phyloP scores from a whole-genome alignment of 2,329 filamentous ascomycete genomes.

The Fusarium oxysporum region DNA sequence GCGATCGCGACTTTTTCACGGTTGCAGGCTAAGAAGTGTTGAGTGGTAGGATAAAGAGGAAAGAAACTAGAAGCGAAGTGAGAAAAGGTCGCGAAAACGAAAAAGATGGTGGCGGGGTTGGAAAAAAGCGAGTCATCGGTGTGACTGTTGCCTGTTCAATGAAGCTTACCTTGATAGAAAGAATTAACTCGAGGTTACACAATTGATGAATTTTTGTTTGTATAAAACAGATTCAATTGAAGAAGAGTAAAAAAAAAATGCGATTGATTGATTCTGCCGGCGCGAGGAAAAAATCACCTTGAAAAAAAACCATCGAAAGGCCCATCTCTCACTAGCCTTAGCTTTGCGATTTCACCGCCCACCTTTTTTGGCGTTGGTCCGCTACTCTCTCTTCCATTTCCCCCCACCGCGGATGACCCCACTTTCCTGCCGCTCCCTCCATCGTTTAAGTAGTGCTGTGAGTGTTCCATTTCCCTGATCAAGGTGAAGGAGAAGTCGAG shows the following conservation, averaged over 20 bases:
- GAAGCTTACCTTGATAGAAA: slow-evolving; percentile 26
- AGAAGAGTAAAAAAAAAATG: slow-evolving; percentile 25
- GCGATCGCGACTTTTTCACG: slow-evolving; percentile 25
- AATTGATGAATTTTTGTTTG: slow-evolving; percentile 1
- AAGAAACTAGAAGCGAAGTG: slow-evolving; percentile 27
- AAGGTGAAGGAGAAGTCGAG: background rate
- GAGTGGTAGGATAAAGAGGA: slow-evolving; percentile 2
- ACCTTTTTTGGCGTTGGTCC: slow-evolving; percentile 38
- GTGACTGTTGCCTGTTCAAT: slow-evolving; percentile 6
- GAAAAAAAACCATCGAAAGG: slow-evolving; percentile 35
- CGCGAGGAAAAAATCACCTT: slow-evolving; percentile 38
- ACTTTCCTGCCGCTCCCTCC: slow-evolving; percentile 28
- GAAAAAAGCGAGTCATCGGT: slow-evolving; percentile 43
- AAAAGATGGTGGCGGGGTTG: slow-evolving; percentile 47
- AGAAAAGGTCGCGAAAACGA: slow-evolving; percentile 41
- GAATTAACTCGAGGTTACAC: background rate
- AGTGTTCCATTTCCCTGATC: background rate
- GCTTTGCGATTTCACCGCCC: slow-evolving; percentile 48
- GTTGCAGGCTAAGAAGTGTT: slow-evolving; percentile 1
- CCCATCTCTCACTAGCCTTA: slow-evolving; percentile 22
- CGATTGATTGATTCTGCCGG: slow-evolving; percentile 45
- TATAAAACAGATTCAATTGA: slow-evolving; percentile 5
- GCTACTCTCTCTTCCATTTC: background rate
- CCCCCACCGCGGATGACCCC: slow-evolving; percentile 37
- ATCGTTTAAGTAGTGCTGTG: background rate